Evolutionary conservation across 495 filamentous ascomycete species (phyloP), one percentile per base, ranked within the genome.

Genomic region (Neurospora sp.): DNA sequence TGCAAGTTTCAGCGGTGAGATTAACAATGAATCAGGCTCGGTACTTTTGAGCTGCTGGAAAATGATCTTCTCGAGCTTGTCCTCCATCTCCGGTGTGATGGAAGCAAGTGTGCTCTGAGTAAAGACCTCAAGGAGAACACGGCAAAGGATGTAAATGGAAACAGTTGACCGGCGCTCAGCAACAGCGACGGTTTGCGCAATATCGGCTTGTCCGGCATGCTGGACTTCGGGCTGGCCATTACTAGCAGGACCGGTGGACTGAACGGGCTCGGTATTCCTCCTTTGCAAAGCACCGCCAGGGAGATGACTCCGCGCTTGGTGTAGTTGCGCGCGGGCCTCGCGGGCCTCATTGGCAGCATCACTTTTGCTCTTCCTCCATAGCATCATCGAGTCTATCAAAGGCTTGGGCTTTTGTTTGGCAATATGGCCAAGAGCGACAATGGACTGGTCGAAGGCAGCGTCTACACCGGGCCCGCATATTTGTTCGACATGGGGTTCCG

Each of bases 351-450:
- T 89, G 38, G 94, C 93, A 12, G 93, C 90, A 82, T 98, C 96
- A 76, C 94, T 95, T 83, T 97, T 97, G 49, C 88, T 90, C 81
- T 97, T 97, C 49, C 96, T 89, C 96, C 96, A 99, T 27, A 94
- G 89, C 93, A 99, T 98, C 75, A 98, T 92, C 11, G 93, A 93
- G 82, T 98, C 95, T 76, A 99, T 97, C 72, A 99, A 82, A n/a
- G 93, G 92, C 77, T 95, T 97, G 5, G 96, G 96, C 77, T 98
- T 97, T 77, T 92, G 91, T 40, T 93, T 91, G 71, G 94, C 93
- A 78, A 99, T 97, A 81, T 95, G 93, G 35, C 96, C 96, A 69
- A 98, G 85, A 20, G 96, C 95, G 5, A 91, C 91, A 69, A 99
- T 95, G 76, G 97, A 88, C 81, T 97, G 96, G 83, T 99, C 96